Evolutionary conservation across 2,329 filamentous ascomycete genomes (phyloP), one percentile per base, ranked within the genome.

Genomic region (Fusarium mundagurra): DNA sequence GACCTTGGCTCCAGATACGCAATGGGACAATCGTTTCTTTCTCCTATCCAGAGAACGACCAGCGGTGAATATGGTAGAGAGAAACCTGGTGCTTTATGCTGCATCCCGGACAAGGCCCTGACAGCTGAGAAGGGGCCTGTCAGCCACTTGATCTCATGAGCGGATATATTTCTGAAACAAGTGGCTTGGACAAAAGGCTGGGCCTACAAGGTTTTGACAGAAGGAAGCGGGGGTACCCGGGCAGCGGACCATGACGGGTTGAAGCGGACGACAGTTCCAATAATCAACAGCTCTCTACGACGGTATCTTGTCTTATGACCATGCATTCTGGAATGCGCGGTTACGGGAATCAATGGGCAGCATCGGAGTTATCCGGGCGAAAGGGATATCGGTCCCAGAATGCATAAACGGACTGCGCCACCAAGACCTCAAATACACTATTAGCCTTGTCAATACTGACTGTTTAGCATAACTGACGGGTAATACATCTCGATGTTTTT

Each of bases 101-200:
- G 66, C 70, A 73, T 70, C 67, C 61, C 45, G 68, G 63, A 57
- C 71, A 73, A 45, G 69, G 43, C 54, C 53, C 43, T 53, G 57
- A 61, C 57, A 53, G 66, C 65, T 67, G 51, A 74, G 47, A 43
- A 71, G 44, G 18, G 50, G 38, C 61, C 57, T 75, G 51, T 41
- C 64, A 68, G 75, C 77, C 77, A 73, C 70, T 76, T 59, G 63
- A 75, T 69, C 64, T 65, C 43, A n/a, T 61, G 63, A 61, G 36
- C 31, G 48, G 44, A 58, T 58, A 34, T 69, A 38, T 34, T 69
- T 77, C 72, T 77, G 77, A 78, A 78, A 78, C 75, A 67, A 71
- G 75, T 77, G 72, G 77, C 77, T 76, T 76, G 64, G 54, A 63
- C 63, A 71, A 76, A 71, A 76, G 33, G 59, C 62, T 68, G 34